A percentile compares a stretch with the other conserved stretches of the same genome.
Evolutionary conservation across 116 monocot species (phyloP).

Genomic region (Dioscorea cayenensis): DNA sequence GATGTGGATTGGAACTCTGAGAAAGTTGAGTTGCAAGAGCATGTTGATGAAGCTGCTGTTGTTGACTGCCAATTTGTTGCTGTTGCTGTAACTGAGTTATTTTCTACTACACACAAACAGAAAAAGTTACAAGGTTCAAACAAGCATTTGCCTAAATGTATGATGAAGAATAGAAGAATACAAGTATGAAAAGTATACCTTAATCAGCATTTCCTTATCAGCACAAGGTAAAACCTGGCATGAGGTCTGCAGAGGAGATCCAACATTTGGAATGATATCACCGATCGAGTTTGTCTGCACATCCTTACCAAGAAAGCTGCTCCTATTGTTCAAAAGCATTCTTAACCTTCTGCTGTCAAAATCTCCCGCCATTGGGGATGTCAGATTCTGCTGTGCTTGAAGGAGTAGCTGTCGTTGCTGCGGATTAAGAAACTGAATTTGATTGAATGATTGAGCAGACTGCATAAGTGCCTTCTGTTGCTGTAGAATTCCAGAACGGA

Average conservation of each 20-base stretch:
- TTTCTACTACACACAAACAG: conserved; percentile 52
- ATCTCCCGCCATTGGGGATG: conserved; percentile 52
- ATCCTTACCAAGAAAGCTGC: conserved; percentile 58
- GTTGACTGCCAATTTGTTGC: conserved; percentile 41
- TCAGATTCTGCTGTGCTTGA: conserved; percentile 79
- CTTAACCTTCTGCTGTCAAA: conserved; percentile 69
- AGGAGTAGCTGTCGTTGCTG: conserved; percentile 85
- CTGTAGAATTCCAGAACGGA: conserved; percentile 76
- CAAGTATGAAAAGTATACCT: conserved; percentile 33
- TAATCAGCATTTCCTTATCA: conserved; percentile 78
- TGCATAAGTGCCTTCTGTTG: conserved; percentile 86
- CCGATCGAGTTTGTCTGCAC: conserved; percentile 37
- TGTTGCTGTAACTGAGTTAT: conserved; percentile 42
- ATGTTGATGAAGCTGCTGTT: conserved; percentile 61
- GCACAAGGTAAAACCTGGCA: conserved; percentile 46
- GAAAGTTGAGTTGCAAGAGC: conserved; percentile 59
- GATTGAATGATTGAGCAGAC: conserved; percentile 65
- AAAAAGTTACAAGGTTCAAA: background rate
- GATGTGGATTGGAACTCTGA: conserved; percentile 55
- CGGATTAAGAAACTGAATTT: conserved; percentile 65
- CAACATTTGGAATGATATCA: conserved; percentile 72
- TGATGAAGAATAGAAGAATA: background rate
- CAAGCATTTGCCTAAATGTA: background rate
- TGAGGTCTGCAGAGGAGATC: conserved; percentile 51
- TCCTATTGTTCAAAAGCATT: conserved; percentile 63